Evolutionary conservation across 1,139 yeast genomes (phyloP).

Genomic region (Nematodospora anomalae): DNA sequence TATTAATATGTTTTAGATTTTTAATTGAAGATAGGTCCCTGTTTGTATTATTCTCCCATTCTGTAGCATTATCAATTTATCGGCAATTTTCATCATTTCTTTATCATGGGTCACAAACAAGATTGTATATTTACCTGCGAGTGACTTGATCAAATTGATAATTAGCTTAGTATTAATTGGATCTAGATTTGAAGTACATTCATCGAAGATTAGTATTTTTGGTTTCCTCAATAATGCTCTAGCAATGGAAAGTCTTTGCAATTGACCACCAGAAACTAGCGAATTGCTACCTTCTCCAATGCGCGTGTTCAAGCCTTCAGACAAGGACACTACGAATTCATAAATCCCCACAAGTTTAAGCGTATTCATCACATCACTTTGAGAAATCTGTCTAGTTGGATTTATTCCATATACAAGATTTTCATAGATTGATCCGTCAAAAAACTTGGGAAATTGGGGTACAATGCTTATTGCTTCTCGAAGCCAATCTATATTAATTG

Average conservation of each 20-base stretch:
- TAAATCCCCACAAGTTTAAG: constrained; percentile 50
- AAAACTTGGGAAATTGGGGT: constrained; percentile 65
- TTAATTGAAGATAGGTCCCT: constrained; percentile 20
- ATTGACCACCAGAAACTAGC: constrained; percentile 75
- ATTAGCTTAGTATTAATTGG: constrained; percentile 48
- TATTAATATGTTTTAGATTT: constrained; percentile 3
- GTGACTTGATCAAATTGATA: constrained; percentile 39
- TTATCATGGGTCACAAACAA: constrained; percentile 60
- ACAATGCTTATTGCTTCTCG: constrained; percentile 61
- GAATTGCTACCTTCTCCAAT: constrained; percentile 52
- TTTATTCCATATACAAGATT: constrained; percentile 65
- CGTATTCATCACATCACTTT: constrained; percentile 39
- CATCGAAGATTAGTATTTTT: constrained; percentile 66
- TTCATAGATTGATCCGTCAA: constrained; percentile 65
- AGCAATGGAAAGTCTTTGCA: constrained; percentile 74
- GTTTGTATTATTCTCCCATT: constrained; percentile 44
- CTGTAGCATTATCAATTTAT: constrained; percentile 41
- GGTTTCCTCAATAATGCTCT: constrained; percentile 70
- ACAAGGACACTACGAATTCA: constrained; percentile 51
- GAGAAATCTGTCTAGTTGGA: constrained; percentile 21
- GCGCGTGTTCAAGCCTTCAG: constrained; percentile 56
- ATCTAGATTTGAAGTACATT: constrained; percentile 79
- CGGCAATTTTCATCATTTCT: constrained; percentile 53
- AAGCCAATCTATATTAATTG: constrained; percentile 48
- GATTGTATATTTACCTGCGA: constrained; percentile 38